A percentile compares a stretch with the other conserved stretches of the same genome.
Evolutionary conservation across 2,329 filamentous ascomycete species (phyloP).

Genomic region (Arthroderma uncinatum): DNA sequence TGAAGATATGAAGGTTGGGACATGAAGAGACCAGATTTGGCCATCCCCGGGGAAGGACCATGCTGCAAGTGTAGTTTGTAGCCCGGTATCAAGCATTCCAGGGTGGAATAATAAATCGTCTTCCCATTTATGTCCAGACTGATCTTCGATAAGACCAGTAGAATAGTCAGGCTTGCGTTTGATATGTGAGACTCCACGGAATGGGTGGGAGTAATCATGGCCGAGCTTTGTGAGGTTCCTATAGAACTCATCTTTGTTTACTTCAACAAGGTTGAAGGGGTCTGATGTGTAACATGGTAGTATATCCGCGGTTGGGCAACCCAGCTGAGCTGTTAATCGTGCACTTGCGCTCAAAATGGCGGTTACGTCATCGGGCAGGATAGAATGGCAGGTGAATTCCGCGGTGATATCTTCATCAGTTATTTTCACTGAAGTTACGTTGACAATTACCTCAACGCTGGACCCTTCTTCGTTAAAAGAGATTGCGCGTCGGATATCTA

Average conservation of each 20-base stretch:
- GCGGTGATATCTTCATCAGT: not conserved
- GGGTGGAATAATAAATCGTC: slow-evolving; percentile 14
- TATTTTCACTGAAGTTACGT: not conserved
- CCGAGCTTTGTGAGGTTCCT: not conserved
- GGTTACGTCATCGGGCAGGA: not conserved
- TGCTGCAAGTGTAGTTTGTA: slow-evolving; percentile 15
- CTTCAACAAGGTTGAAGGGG: not conserved
- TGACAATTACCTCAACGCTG: not conserved
- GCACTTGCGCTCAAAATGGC: not conserved
- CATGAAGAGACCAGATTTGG: slow-evolving; percentile 12
- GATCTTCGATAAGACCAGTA: not conserved
- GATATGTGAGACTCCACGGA: slow-evolving; percentile 10
- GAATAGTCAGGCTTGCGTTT: not conserved
- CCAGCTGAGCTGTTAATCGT: not conserved
- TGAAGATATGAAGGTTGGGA: slow-evolving; percentile 9
- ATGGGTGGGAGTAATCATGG: slow-evolving; percentile 2
- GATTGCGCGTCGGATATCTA: slow-evolving; percentile 17
- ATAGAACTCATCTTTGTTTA: not conserved
- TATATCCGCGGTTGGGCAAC: not conserved
- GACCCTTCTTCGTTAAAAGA: not conserved
- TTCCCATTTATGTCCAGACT: not conserved
- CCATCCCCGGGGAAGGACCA: slow-evolving; percentile 15
- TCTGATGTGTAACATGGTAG: not conserved
- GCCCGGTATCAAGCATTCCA: slow-evolving; percentile 15
- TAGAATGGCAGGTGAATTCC: not conserved